These are phyloP conservation scores for Pezicula rhizophila DNA, from an alignment of 2,329 filamentous ascomycete species.

Conservation along the genomic window DNA sequence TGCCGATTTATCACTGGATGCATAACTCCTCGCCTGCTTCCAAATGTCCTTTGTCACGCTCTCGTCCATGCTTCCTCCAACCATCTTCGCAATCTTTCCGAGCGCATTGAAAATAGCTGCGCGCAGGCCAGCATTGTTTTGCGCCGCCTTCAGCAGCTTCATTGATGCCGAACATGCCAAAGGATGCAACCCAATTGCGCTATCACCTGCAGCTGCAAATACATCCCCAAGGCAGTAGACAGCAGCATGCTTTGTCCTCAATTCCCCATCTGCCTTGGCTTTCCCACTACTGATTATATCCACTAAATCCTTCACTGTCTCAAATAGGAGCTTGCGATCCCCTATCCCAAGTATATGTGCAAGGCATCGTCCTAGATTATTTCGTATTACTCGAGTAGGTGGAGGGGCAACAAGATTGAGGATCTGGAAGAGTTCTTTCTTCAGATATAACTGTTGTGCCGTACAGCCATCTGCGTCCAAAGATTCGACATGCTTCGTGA, in stretches of 20 bases:
- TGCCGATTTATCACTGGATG: slow-evolving; percentile 72
- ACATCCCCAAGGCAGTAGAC: slow-evolving; percentile 82
- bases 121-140: slow-evolving; percentile 74
- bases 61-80: slow-evolving; percentile 76
- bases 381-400: slow-evolving; percentile 82
- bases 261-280: slow-evolving; percentile 66
- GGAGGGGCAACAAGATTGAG: slow-evolving; percentile 75
- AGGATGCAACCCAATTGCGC: slow-evolving; percentile 76
- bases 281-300: slow-evolving; percentile 68
- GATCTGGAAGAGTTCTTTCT: slow-evolving; percentile 91
- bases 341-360: slow-evolving; percentile 77
- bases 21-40: slow-evolving; percentile 80
- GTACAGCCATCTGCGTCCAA: slow-evolving; percentile 76
- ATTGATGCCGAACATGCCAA: slow-evolving; percentile 66
- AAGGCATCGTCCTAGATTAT: slow-evolving; percentile 80
- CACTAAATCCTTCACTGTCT: slow-evolving; percentile 86
- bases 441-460: slow-evolving; percentile 83
- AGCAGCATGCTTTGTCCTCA: slow-evolving; percentile 79
- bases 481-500: slow-evolving; percentile 72
- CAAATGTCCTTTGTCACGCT: slow-evolving; percentile 80
- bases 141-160: slow-evolving; percentile 73
- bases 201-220: slow-evolving; percentile 89
- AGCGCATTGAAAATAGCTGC: slow-evolving; percentile 71
- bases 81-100: slow-evolving; percentile 69
- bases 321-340: slow-evolving; percentile 86